Conservation (phyloP, 2,329 filamentous ascomycete genomes). For the Fusarium cyanostomum region DNA sequence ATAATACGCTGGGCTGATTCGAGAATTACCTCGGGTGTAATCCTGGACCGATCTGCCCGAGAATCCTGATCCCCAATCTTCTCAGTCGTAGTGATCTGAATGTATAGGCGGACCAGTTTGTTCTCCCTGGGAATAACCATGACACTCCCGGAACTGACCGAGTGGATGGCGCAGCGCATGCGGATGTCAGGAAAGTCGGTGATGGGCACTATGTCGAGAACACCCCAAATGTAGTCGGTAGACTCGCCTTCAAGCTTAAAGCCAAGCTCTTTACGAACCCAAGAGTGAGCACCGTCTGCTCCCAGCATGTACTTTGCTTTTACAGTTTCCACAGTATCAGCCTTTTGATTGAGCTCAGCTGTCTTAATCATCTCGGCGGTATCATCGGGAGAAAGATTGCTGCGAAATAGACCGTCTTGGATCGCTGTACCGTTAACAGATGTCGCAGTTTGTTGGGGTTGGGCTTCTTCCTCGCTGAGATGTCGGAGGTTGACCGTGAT, state of each 20-base stretch:
- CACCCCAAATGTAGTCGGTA: conserved; percentile 44
- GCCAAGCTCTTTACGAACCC: conserved; percentile 38
- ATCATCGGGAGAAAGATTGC: conserved; percentile 23
- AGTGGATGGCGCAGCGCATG: conserved; percentile 44
- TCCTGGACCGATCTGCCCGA: background rate
- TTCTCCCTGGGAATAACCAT: conserved; percentile 44
- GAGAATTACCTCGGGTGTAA: conserved; percentile 56
- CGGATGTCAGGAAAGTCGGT: conserved; percentile 44
- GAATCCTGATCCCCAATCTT: conserved; percentile 15
- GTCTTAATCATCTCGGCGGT: conserved; percentile 24
- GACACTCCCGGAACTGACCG: conserved; percentile 30
- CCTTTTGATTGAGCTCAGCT: conserved; percentile 21
- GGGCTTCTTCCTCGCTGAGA: conserved; percentile 25
- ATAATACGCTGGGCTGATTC: conserved; percentile 62
- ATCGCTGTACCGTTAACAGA: conserved; percentile 11
- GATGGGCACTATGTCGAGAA: conserved; percentile 40
- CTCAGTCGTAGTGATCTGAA: conserved; percentile 19
- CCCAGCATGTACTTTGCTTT: conserved; percentile 33
- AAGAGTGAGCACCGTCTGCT: conserved; percentile 42
- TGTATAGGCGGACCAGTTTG: conserved; percentile 39
- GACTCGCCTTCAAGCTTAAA: conserved; percentile 42
- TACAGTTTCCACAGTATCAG: conserved; percentile 11
- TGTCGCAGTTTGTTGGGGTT: conserved; percentile 21
- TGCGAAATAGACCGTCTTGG: conserved; percentile 28
- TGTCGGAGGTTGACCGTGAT: conserved; percentile 24